A percentile compares a stretch with the other conserved stretches of the same genome.
phyloP scores from a whole-genome alignment of 192 early-diverging fungal species.

The Gryganskiella cystojenkinii region DNA sequence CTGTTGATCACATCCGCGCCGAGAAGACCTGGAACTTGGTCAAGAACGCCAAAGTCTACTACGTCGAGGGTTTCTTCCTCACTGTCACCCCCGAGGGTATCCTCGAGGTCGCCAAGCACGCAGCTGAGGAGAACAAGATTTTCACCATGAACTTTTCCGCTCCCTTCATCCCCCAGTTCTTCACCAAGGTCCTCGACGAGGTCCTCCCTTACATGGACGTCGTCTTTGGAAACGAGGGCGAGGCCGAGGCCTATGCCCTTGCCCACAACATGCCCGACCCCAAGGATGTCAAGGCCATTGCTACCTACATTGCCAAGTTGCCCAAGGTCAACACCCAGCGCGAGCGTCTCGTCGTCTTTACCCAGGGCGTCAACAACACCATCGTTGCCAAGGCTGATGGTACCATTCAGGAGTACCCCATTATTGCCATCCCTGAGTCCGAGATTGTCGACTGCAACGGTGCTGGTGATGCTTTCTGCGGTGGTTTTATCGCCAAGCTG shows the following conservation, averaged over 20 bases:
- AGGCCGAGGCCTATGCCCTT: slow-evolving; percentile 87
- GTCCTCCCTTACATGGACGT: slow-evolving; percentile 90
- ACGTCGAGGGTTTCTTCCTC: slow-evolving; percentile 95
- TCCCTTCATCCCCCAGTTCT: slow-evolving; percentile 95
- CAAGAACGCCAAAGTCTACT: slow-evolving; percentile 89
- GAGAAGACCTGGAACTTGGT: slow-evolving; percentile 90
- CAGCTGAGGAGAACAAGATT: slow-evolving; percentile 82
- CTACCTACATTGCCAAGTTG: slow-evolving; percentile 81
- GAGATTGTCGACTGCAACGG: slow-evolving; percentile 98
- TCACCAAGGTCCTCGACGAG: slow-evolving; percentile 82
- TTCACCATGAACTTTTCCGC: slow-evolving; percentile 97
- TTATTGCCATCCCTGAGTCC: slow-evolving; percentile 64
- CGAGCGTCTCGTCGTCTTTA: slow-evolving; percentile 91
- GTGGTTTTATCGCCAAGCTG: slow-evolving; percentile 90
- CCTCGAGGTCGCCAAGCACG: slow-evolving; percentile 89
- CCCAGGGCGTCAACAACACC: slow-evolving; percentile 85
- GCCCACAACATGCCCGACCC: slow-evolving; percentile 70
- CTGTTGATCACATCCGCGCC: slow-evolving; percentile 54
- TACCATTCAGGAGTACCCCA: slow-evolving; percentile 68
- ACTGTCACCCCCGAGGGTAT: slow-evolving; percentile 91
- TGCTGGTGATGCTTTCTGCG: slow-evolving; percentile 97
- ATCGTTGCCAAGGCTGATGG: slow-evolving; percentile 78
- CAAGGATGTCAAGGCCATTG: slow-evolving; percentile 84
- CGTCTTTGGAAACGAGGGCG: slow-evolving; percentile 97
- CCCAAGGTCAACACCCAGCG: slow-evolving; percentile 79